Base-by-base conservation (phyloP, 2,329 filamentous ascomycete species). In the Fusarium chuoi region DNA sequence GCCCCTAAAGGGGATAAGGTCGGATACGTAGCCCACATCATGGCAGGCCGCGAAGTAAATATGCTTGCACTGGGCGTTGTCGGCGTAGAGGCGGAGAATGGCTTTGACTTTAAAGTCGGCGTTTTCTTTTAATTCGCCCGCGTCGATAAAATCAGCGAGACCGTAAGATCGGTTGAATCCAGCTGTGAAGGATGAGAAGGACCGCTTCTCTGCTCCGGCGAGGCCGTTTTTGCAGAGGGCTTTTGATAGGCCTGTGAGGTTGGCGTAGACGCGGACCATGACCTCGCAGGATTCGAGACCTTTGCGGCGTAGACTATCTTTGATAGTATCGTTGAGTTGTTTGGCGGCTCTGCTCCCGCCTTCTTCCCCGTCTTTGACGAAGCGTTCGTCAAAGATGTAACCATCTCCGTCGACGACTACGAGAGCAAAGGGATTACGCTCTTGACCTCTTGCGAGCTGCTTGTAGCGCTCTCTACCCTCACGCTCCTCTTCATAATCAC, bases 11-110 rank as follows among this genome's bases (percentile, higher is more conserved):
- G 87, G 87, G 10, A 84, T 87, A 33, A 92, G 81, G 54, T 90
- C 84, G 13, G 87, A 85, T 51, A 90, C 80, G 77, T 91, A 79
- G 33, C 76, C 78, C 12, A 75, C 74, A 35, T 92, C 88, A 73
- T 91, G 89, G 75, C 90, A 92, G 44, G 87, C 89, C 10, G 89
- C 90, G 65, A 91, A 89, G 76, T 88, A 89, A 41, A 92, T 89
- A 77, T 91, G 90, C 73, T 88, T 89, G 82, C 90, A 92, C 75
- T 91, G 88, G 7, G 84, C 81, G 73, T 89, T 89, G 51, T 90
- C 87, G 39, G 84, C 86, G 68, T 89, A 90, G 4, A 90, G 82
- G 10, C 84, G 82, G 15, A 85, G 77, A 64, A 81, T 66, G 48
- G 78, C 88, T 77, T 88, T 85, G 61, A 92, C 84, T 78, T 92